Percentiles rank a stretch among this genome's conserved stretches.
Evolutionary conservation across 129 eudicot genomes (phyloP).

Genomic region (Calendula officinalis): DNA sequence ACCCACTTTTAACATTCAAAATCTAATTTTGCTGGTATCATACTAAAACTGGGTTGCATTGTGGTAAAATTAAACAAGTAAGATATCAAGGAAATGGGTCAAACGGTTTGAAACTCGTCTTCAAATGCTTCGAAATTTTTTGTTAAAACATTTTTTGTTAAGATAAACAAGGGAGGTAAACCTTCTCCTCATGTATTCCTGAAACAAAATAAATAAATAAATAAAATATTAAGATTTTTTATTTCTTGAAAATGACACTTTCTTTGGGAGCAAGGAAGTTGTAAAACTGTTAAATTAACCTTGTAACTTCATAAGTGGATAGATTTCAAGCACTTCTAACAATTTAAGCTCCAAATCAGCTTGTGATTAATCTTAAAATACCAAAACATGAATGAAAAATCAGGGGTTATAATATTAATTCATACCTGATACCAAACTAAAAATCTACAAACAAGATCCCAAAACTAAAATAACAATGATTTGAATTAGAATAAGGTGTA

Average conservation of each 20-base stretch:
- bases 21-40: too few relatives aligned
- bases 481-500: too few relatives aligned
- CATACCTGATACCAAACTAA: too few relatives aligned
- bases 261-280: background rate
- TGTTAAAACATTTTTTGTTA: too few relatives aligned
- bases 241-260: too few relatives aligned
- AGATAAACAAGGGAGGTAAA: constrained; percentile 14
- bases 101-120: too few relatives aligned
- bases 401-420: too few relatives aligned
- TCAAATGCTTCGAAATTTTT: constrained; percentile 3
- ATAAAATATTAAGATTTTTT: too few relatives aligned
- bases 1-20: background rate
- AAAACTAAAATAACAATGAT: too few relatives aligned
- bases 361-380: constrained; percentile 61
- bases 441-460: too few relatives aligned
- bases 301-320: constrained; percentile 76
- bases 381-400: background rate
- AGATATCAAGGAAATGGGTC: background rate
- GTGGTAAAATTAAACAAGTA: too few relatives aligned
- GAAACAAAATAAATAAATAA: constrained; percentile 9
- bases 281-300: constrained; percentile 33
- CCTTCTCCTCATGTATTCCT: constrained; percentile 92
- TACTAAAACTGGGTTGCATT: too few relatives aligned
- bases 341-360: constrained; percentile 84
- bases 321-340: constrained; percentile 84